These are phyloP conservation scores for Musa itinerans DNA, from an alignment of 176 grass and related monocot genomes.

Conservation along the genomic window DNA sequence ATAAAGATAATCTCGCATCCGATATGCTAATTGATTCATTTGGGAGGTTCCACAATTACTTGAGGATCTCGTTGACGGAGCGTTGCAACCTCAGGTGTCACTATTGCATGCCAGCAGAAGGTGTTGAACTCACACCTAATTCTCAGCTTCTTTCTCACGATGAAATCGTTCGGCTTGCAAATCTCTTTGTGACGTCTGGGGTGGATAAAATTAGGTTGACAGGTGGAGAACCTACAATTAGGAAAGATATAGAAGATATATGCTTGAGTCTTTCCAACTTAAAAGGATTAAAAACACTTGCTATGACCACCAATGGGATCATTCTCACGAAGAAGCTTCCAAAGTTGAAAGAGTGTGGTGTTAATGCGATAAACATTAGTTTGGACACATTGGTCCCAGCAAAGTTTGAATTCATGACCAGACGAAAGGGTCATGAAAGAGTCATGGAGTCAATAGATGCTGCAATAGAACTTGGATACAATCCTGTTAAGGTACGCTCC, in stretches of 20 bases:
- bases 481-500: slow-evolving; percentile 56
- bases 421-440: slow-evolving; percentile 72
- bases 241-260: slow-evolving; percentile 90
- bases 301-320: slow-evolving; percentile 86
- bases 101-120: slow-evolving; percentile 86
- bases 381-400: slow-evolving; percentile 84
- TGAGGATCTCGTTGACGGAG: slow-evolving; percentile 74
- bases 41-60: slow-evolving; percentile 74
- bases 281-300: slow-evolving; percentile 77
- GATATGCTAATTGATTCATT: slow-evolving; percentile 86
- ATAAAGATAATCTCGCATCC: slow-evolving; percentile 1
- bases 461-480: slow-evolving; percentile 71
- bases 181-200: slow-evolving; percentile 61
- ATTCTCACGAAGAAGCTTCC: slow-evolving; percentile 79
- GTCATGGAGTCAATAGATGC: slow-evolving; percentile 74
- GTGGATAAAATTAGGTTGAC: slow-evolving; percentile 91
- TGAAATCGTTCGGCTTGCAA: slow-evolving; percentile 59
- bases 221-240: slow-evolving; percentile 74
- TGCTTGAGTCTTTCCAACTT: slow-evolving; percentile 63
- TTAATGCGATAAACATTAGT: slow-evolving; percentile 89
- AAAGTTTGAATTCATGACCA: slow-evolving; percentile 96
- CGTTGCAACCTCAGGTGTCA: slow-evolving; percentile 84
- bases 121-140: slow-evolving; percentile 60
- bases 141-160: slow-evolving; percentile 57
- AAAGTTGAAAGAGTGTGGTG: slow-evolving; percentile 73